Evolutionary conservation across 2,329 filamentous ascomycete genomes (phyloP).

Genomic region (Alternaria infectoria): DNA sequence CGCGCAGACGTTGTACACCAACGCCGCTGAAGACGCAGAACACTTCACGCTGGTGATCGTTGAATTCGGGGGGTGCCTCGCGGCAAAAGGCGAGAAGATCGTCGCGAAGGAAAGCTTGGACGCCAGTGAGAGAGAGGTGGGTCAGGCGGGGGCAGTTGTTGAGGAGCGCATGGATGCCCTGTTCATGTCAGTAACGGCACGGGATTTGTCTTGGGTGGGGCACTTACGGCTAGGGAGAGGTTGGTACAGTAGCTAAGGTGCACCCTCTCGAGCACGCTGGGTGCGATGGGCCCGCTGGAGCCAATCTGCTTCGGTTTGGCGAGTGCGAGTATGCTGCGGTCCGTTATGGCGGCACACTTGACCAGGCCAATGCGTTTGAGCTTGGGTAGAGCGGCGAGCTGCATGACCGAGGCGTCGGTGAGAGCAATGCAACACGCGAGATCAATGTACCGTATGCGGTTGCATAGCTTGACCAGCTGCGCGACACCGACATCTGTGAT

Average conservation of each 20-base stretch:
- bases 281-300: conserved; percentile 62
- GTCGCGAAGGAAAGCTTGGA: conserved; percentile 84
- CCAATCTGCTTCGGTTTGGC: conserved; percentile 68
- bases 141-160: conserved; percentile 92
- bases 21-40: conserved; percentile 97
- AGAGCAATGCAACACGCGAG: conserved; percentile 91
- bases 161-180: conserved; percentile 89
- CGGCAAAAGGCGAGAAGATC: conserved; percentile 87
- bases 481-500: conserved; percentile 91
- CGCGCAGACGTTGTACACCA: conserved; percentile 78
- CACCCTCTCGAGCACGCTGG: conserved; percentile 83
- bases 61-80: conserved; percentile 90
- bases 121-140: conserved; percentile 91
- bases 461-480: conserved; percentile 82
- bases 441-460: conserved; percentile 95
- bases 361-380: conserved; percentile 93
- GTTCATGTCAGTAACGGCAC: conserved; percentile 13
- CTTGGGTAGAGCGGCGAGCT: conserved; percentile 86
- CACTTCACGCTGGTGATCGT: conserved; percentile 89
- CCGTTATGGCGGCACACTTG: conserved; percentile 90
- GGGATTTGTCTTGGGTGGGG: background rate
- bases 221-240: conserved; percentile 76
- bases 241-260: conserved; percentile 95
- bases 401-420: conserved; percentile 84
- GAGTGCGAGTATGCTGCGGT: conserved; percentile 84